Conservation (phyloP, 208 protist species). For the Porcisia hertigi region DNA sequence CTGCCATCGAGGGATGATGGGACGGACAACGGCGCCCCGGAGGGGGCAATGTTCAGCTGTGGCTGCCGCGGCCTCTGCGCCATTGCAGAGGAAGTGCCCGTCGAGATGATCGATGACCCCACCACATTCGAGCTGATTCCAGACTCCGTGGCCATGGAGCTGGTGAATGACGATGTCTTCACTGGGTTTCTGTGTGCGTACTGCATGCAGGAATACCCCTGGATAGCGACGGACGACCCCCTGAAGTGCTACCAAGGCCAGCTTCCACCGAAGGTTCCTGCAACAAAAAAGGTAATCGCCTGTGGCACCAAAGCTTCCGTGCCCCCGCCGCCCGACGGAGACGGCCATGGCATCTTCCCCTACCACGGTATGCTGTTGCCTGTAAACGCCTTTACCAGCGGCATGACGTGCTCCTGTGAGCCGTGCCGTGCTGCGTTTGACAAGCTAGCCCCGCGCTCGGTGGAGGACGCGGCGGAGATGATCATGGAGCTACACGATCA, state of each 20-base stretch:
- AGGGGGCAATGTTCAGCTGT: constrained; percentile 68
- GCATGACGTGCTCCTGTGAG: constrained; percentile 66
- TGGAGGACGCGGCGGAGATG: constrained; percentile 67
- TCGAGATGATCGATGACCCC: constrained; percentile 41
- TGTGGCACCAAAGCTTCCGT: constrained; percentile 34
- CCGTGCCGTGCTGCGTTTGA: constrained; percentile 66
- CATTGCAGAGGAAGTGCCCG: constrained; percentile 54
- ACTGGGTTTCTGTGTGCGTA: constrained; percentile 75
- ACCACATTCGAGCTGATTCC: constrained; percentile 42
- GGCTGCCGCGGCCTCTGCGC: constrained; percentile 70
- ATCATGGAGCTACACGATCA: constrained; percentile 69
- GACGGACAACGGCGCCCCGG: constrained; percentile 46
- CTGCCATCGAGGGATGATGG: constrained; percentile 41
- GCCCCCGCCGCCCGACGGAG: not conserved
- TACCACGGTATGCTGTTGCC: constrained; percentile 80
- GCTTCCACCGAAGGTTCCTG: constrained; percentile 42
- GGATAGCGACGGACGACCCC: constrained; percentile 62
- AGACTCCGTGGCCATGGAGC: constrained; percentile 36
- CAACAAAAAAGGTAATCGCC: constrained; percentile 33
- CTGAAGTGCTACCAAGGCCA: constrained; percentile 60
- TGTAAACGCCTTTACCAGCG: constrained; percentile 59
- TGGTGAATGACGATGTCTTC: constrained; percentile 84
- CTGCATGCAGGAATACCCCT: constrained; percentile 87
- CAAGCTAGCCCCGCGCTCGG: constrained; percentile 59
- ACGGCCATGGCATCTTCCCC: constrained; percentile 38